Base-by-base conservation (phyloP, 2,329 filamentous ascomycete genomes). In the Cladorrhinum sp. region DNA sequence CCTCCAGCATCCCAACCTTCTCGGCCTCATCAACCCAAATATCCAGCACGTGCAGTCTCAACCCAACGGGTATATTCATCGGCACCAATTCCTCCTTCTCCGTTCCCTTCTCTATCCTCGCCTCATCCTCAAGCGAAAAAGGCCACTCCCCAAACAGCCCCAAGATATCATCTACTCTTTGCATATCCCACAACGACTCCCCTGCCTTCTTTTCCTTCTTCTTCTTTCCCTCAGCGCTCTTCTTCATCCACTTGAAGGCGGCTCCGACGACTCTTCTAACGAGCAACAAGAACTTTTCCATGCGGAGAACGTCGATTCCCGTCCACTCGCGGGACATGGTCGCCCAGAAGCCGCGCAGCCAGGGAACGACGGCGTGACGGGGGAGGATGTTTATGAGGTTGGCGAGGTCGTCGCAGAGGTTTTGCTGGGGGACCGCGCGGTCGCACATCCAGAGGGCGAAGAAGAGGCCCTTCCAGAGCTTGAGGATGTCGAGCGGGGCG, bases 371-470 rank as follows among this genome's bases (percentile, higher is more conserved):
- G 65, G 77, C 76, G 23, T 67, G 69, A 33, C 74, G 71, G 42
- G 84, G 82, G 26, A 94, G 78, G 21, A 81, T 76, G 64, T 83
- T 80, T 50, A 89, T 74, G 54, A 97, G 85, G 1, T 77, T 83
- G 49, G 92, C 90, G 59, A 98, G 88, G 64, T 93, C 88, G 66
- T 82, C 78, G 67, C 90, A 90, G 51, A 98, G 88, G 49, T 84
- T 84, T 79, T 96, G 92, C 79, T 97, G 94, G 2, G 90, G 88
- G n/a, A 87, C 78, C 10, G 92, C 88, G 53, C 92, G 90, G 80
- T 97, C 93, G 74, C 89, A 92, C 87, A 96, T 95, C 89, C 92
- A 97, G 70, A 95, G 85, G 71, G 88, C 89, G 81, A 92, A 97
- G 80, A 95, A 97, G 20, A 98, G 84, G 4, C 92, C 94, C 73